Conservation (phyloP, 2,329 filamentous ascomycete genomes). For the Elsinoe ampelina region DNA sequence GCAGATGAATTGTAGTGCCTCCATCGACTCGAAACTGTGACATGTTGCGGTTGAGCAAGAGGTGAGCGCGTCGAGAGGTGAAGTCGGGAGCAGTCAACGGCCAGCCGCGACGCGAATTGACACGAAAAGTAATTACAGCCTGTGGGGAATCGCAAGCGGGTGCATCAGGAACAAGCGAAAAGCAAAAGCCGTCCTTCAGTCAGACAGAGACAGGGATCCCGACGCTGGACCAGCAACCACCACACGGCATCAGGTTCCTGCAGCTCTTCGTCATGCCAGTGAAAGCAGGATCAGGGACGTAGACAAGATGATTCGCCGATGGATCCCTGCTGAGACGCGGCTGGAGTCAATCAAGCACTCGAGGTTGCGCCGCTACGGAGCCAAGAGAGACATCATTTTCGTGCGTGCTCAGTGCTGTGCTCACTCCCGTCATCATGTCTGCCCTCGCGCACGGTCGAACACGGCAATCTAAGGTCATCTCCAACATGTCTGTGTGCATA, state of each 20-base stretch:
- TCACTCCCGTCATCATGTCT: neutral
- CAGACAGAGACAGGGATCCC: slow-evolving; percentile 2
- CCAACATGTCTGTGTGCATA: neutral
- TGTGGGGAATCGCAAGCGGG: neutral
- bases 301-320: neutral
- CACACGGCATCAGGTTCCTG: no score
- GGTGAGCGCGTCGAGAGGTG: neutral
- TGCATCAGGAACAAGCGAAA: slow-evolving; percentile 1
- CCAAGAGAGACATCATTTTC: neutral
- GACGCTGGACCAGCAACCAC: slow-evolving; percentile 7
- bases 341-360: no score
- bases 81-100: slow-evolving; percentile 9
- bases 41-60: neutral
- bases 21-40: neutral
- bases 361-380: slow-evolving; percentile 6
- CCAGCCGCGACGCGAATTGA: neutral
- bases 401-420: neutral
- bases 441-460: neutral
- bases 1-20: neutral
- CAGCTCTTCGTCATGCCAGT: neutral
- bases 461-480: neutral
- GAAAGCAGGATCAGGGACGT: neutral
- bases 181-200: neutral
- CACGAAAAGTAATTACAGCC: neutral
- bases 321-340: no score